These are phyloP conservation scores for Colletotrichum sp. DNA, from an alignment of 2,329 filamentous ascomycete species.

Conservation along the genomic window DNA sequence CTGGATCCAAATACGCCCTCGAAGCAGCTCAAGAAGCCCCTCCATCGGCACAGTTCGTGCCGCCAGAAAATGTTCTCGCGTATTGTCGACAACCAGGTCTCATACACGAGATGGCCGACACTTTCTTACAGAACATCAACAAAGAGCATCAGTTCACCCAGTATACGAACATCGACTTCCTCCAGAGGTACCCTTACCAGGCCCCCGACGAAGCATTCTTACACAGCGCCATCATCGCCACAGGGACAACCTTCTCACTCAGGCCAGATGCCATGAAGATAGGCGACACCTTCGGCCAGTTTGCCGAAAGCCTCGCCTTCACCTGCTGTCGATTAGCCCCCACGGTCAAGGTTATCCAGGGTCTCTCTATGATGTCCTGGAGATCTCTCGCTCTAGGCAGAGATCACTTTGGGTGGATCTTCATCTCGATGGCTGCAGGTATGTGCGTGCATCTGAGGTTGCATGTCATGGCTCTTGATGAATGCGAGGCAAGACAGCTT, in stretches of 20 bases:
- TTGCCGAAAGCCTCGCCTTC: constrained; percentile 19
- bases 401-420: constrained; percentile 23
- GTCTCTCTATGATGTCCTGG: constrained; percentile 23
- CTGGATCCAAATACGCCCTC: constrained; percentile 9
- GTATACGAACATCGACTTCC: constrained; percentile 7
- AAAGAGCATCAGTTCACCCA: constrained; percentile 21
- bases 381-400: constrained; percentile 18
- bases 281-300: constrained; percentile 14
- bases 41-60: background rate
- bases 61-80: constrained; percentile 3
- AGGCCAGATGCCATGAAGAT: background rate
- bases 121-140: constrained; percentile 21
- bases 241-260: constrained; percentile 10
- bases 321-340: constrained; percentile 18
- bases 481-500: constrained; percentile 17
- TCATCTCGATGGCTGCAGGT: constrained; percentile 23
- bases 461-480: constrained; percentile 19
- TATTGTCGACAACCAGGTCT: constrained; percentile 14
- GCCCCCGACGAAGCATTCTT: constrained; percentile 8
- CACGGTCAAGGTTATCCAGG: constrained; percentile 15
- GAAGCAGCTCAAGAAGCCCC: background rate
- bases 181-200: constrained; percentile 17
- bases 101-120: constrained; percentile 8
- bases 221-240: constrained; percentile 18
- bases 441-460: constrained; percentile 20